Percentiles rank a stretch among this genome's conserved stretches.
Evolutionary conservation across 2,329 filamentous ascomycete genomes (phyloP).

Genomic region (Microcera coccophila): DNA sequence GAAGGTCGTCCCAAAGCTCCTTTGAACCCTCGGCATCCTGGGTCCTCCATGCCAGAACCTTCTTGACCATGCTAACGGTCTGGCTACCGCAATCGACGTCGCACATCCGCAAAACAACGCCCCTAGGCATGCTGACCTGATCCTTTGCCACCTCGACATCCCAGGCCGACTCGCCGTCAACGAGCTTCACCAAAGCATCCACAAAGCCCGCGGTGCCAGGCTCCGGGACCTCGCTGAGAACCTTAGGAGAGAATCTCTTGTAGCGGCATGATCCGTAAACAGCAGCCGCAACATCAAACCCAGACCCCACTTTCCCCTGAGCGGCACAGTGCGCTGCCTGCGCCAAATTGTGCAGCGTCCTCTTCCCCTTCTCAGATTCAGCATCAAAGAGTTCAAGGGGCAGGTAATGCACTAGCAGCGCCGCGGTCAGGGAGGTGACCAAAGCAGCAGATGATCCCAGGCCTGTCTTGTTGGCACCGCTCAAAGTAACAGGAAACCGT

Average conservation of each 20-base stretch:
- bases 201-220: slow-evolving; percentile 65
- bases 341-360: slow-evolving; percentile 81
- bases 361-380: slow-evolving; percentile 47
- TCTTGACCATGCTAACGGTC: slow-evolving; percentile 93
- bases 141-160: slow-evolving; percentile 73
- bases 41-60: slow-evolving; percentile 78
- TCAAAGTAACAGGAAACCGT: slow-evolving; percentile 71
- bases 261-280: slow-evolving; percentile 91
- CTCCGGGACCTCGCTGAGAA: slow-evolving; percentile 66
- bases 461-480: slow-evolving; percentile 87
- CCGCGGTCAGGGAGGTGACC: slow-evolving; percentile 79
- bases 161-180: slow-evolving; percentile 65
- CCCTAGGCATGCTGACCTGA: slow-evolving; percentile 65
- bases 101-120: slow-evolving; percentile 81
- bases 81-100: slow-evolving; percentile 93
- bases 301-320: slow-evolving; percentile 92
- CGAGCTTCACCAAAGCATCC: slow-evolving; percentile 57
- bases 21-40: slow-evolving; percentile 61
- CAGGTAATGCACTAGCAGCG: slow-evolving; percentile 73
- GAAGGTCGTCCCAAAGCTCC: slow-evolving; percentile 69
- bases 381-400: slow-evolving; percentile 55
- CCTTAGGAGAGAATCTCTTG: slow-evolving; percentile 79
- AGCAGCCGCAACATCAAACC: slow-evolving; percentile 91
- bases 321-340: slow-evolving; percentile 93
- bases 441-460: slow-evolving; percentile 92